Percentiles rank a stretch among this genome's conserved stretches.
Evolutionary conservation across 805 yeast species (phyloP).

Genomic region (Lipomyces yamanashiensis): DNA sequence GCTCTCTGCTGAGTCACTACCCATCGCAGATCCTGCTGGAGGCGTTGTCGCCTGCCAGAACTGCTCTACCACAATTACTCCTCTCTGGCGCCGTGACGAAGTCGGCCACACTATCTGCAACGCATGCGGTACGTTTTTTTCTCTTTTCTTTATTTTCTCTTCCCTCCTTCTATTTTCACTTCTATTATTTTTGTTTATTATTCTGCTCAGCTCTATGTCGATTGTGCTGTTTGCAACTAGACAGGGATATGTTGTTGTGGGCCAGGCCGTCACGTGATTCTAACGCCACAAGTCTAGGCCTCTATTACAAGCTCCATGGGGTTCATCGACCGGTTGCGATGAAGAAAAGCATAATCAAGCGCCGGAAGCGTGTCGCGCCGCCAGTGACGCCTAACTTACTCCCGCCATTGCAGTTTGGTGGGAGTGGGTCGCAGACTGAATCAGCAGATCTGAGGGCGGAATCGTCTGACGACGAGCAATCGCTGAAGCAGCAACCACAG

Average conservation of each 20-base stretch:
- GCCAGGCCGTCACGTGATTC: conserved; percentile 10
- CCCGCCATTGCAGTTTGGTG: conserved; percentile 23
- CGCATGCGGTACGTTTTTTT: conserved; percentile 66
- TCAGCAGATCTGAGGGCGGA: conserved; percentile 8
- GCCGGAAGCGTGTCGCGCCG: conserved; percentile 61
- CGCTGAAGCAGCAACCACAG: not conserved
- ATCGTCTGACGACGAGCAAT: conserved; percentile 19
- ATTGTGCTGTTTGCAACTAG: not conserved
- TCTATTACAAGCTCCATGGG: conserved; percentile 77
- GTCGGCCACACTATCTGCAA: conserved; percentile 83
- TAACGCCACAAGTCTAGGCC: conserved; percentile 39
- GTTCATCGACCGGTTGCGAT: conserved; percentile 74
- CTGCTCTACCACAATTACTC: conserved; percentile 84
- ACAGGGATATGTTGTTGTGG: not conserved
- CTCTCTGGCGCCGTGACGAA: conserved; percentile 84
- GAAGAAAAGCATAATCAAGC: conserved; percentile 73
- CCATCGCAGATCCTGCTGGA: not conserved
- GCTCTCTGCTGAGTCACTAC: not conserved
- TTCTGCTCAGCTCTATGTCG: not conserved
- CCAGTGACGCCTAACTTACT: conserved; percentile 31
- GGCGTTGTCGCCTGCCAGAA: conserved; percentile 78
- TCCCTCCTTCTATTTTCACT: not conserved
- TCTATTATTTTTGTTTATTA: not conserved
- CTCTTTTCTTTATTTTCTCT: not conserved
- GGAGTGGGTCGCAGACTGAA: conserved; percentile 1